These are phyloP conservation scores for Boletus sp. DNA, from an alignment of 768 basidiomycete genomes.

Conservation along the genomic window DNA sequence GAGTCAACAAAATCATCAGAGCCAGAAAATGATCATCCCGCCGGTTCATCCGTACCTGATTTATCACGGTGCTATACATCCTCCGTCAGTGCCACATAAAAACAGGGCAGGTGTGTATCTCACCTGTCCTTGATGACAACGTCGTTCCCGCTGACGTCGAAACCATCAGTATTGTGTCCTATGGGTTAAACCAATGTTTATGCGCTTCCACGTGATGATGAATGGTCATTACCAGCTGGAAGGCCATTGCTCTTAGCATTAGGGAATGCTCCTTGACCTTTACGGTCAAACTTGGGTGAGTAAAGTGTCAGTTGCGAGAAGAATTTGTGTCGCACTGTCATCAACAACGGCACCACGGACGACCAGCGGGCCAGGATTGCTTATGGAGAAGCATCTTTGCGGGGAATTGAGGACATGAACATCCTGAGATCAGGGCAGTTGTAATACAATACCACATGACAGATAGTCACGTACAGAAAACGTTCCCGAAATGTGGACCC, in stretches of 20 bases:
- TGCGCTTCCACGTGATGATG: neutral
- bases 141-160: conserved; percentile 39
- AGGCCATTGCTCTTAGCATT: conserved; percentile 48
- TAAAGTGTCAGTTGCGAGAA: neutral
- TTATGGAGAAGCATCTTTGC: conserved; percentile 30
- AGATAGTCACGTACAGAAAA: conserved; percentile 27
- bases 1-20: neutral
- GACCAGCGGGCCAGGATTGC: conserved; percentile 29
- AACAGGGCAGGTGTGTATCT: neutral
- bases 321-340: conserved; percentile 41
- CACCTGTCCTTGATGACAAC: conserved; percentile 34
- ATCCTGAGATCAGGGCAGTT: conserved; percentile 20
- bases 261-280: conserved; percentile 50
- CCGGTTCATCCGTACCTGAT: conserved; percentile 26
- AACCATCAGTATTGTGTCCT: conserved; percentile 52
- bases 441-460: neutral
- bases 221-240: conserved; percentile 39
- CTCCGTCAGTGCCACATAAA: neutral
- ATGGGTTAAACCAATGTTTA: neutral
- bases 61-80: conserved; percentile 18
- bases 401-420: conserved; percentile 42
- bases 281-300: neutral
- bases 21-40: neutral
- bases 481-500: conserved; percentile 40
- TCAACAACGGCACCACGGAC: conserved; percentile 52